phyloP scores from a whole-genome alignment of 2,329 filamentous ascomycete genomes.

The Talaromyces amestolkiae region DNA sequence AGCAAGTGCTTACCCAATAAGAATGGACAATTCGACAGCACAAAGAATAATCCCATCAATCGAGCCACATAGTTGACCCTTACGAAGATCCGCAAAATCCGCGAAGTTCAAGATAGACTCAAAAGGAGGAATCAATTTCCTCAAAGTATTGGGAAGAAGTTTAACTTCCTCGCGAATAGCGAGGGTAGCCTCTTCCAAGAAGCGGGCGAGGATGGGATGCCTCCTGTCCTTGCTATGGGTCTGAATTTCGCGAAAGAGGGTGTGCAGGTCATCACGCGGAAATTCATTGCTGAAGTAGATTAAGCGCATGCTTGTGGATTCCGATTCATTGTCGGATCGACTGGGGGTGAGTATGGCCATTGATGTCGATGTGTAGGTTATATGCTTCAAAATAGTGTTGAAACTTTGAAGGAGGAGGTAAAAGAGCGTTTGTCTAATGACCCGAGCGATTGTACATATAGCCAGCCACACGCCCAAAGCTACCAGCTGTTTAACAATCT shows the following conservation, averaged over 20 bases:
- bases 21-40: slow-evolving; percentile 40
- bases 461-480: neutral
- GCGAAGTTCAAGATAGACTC: slow-evolving; percentile 19
- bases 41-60: slow-evolving; percentile 47
- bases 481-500: neutral
- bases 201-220: slow-evolving; percentile 39
- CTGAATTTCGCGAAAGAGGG: slow-evolving; percentile 42
- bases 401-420: neutral
- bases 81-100: slow-evolving; percentile 31
- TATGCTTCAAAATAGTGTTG: neutral
- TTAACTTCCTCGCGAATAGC: slow-evolving; percentile 43
- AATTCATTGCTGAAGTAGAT: slow-evolving; percentile 51
- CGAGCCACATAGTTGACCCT: slow-evolving; percentile 44
- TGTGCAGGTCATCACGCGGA: slow-evolving; percentile 45
- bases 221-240: slow-evolving; percentile 41
- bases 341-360: neutral
- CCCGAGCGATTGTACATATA: neutral
- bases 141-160: slow-evolving; percentile 22
- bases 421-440: neutral
- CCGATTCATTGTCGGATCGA: neutral
- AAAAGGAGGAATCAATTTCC: slow-evolving; percentile 25
- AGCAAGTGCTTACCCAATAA: slow-evolving; percentile 42
- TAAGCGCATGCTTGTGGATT: neutral
- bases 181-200: slow-evolving; percentile 42
- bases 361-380: neutral